Evolutionary conservation across 805 yeast species (phyloP).

Genomic region (Zygotorulaspora chibaensis): DNA sequence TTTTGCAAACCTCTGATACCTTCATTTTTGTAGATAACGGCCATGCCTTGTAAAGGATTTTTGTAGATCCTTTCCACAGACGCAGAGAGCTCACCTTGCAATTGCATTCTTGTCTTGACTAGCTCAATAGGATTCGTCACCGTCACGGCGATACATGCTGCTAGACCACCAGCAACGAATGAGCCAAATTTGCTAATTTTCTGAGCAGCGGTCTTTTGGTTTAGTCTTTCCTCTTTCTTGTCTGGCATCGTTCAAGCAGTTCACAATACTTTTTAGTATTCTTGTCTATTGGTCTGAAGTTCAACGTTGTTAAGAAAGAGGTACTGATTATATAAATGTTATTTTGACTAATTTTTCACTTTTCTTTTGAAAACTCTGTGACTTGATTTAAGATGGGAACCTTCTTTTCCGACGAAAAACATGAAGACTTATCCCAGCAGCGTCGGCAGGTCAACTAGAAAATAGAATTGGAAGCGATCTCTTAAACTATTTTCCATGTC

Average conservation of each 20-base stretch:
- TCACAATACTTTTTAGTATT: not conserved
- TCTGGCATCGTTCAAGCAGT: constrained; percentile 7
- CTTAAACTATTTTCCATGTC: too few species aligned
- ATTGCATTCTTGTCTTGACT: constrained; percentile 92
- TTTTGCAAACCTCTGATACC: constrained; percentile 86
- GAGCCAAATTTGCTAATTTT: constrained; percentile 68
- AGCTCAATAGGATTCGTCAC: constrained; percentile 94
- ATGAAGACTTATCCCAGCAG: too few species aligned
- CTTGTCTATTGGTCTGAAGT: too few species aligned
- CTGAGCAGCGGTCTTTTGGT: constrained; percentile 48
- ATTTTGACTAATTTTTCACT: not conserved
- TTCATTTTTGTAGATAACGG: constrained; percentile 67
- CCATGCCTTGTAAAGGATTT: constrained; percentile 82
- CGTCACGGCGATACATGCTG: constrained; percentile 97
- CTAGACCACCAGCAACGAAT: constrained; percentile 84
- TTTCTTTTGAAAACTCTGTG: too few species aligned
- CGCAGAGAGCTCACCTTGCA: constrained; percentile 83
- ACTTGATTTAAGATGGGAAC: too few species aligned
- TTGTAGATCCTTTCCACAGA: constrained; percentile 56
- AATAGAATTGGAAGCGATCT: too few species aligned
- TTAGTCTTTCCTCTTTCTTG: constrained; percentile 10
- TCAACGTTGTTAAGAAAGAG: too few species aligned
- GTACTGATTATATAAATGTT: not conserved
- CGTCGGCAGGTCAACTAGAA: too few species aligned
- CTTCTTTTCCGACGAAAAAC: too few species aligned